Percentiles rank a stretch among this genome's conserved stretches.
phyloP scores from a whole-genome alignment of 768 basidiomycete genomes.

The Mycena kentingensis region DNA sequence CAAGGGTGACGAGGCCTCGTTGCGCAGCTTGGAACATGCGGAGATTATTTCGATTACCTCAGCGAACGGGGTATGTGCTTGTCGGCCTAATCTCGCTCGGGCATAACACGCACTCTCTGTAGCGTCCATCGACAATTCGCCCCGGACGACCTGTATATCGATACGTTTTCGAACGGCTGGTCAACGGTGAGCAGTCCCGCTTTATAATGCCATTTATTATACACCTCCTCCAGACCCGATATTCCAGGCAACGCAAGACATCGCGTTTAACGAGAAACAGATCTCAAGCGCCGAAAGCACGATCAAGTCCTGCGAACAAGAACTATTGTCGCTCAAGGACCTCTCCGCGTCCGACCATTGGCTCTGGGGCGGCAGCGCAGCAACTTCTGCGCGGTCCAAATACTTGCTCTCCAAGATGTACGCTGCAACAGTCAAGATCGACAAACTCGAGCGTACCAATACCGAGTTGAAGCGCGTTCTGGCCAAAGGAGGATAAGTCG shows the following conservation, averaged over 20 bases:
- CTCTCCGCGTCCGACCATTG: constrained; percentile 56
- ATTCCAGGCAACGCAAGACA: constrained; percentile 81
- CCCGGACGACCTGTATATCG: constrained; percentile 91
- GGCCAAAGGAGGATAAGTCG: constrained; percentile 36
- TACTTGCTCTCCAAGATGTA: constrained; percentile 79
- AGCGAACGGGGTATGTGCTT: constrained; percentile 62
- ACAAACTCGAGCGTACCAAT: constrained; percentile 72
- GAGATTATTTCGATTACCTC: constrained; percentile 85
- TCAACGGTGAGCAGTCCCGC: constrained; percentile 56
- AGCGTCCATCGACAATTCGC: constrained; percentile 74
- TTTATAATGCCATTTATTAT: not conserved
- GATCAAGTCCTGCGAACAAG: constrained; percentile 73
- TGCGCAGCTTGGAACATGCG: constrained; percentile 85
- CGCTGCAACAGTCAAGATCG: constrained; percentile 66
- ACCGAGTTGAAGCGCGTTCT: constrained; percentile 61
- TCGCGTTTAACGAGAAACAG: constrained; percentile 73
- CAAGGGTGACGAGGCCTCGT: constrained; percentile 82
- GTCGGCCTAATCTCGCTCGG: not conserved
- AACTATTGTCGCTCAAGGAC: constrained; percentile 66
- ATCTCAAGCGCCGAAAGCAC: constrained; percentile 61
- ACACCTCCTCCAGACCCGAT: constrained; percentile 55
- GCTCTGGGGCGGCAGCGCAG: constrained; percentile 46
- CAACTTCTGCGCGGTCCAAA: constrained; percentile 58
- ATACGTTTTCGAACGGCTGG: constrained; percentile 82
- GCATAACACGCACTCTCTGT: not conserved